These are phyloP conservation scores for Cryphonectria carpinicola DNA, from an alignment of 2,329 filamentous ascomycete species.

Conservation along the genomic window DNA sequence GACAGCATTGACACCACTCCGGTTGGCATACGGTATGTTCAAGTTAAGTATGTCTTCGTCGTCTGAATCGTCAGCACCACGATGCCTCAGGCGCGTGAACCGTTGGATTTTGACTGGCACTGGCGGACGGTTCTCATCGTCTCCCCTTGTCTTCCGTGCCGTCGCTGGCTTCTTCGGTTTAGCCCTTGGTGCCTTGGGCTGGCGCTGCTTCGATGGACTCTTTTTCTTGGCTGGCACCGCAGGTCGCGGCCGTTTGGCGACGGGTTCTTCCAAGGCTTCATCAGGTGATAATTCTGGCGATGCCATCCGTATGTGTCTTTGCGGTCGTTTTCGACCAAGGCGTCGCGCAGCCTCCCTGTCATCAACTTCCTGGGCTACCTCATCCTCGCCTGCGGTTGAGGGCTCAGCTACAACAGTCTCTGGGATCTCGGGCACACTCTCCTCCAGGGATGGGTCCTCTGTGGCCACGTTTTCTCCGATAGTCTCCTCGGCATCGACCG, in stretches of 20 bases:
- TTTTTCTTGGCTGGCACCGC: constrained; percentile 34
- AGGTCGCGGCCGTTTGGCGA: constrained; percentile 45
- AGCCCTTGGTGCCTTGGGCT: constrained; percentile 30
- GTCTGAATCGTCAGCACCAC: constrained; percentile 45
- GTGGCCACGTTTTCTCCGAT: neutral
- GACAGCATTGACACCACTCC: constrained; percentile 61
- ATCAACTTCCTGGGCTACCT: constrained; percentile 48
- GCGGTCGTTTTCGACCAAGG: constrained; percentile 49
- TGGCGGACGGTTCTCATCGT: constrained; percentile 23
- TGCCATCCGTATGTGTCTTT: constrained; percentile 41
- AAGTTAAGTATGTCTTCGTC: constrained; percentile 51
- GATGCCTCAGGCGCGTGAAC: constrained; percentile 53
- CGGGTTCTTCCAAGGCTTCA: constrained; percentile 39
- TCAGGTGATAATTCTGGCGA: constrained; percentile 50
- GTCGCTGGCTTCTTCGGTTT: constrained; percentile 24
- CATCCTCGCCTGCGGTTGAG: constrained; percentile 17
- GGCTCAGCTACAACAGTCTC: constrained; percentile 32
- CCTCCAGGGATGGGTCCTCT: constrained; percentile 12
- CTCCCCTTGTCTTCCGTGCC: constrained; percentile 29
- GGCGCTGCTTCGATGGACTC: constrained; percentile 49
- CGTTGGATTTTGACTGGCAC: constrained; percentile 47
- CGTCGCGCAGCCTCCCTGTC: constrained; percentile 46
- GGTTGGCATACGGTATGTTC: constrained; percentile 58
- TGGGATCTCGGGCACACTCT: constrained; percentile 7
- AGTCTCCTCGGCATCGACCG: neutral